Base-by-base conservation (phyloP, 371 early-diverging fungal genomes). In the Fennellomyces sp. region DNA sequence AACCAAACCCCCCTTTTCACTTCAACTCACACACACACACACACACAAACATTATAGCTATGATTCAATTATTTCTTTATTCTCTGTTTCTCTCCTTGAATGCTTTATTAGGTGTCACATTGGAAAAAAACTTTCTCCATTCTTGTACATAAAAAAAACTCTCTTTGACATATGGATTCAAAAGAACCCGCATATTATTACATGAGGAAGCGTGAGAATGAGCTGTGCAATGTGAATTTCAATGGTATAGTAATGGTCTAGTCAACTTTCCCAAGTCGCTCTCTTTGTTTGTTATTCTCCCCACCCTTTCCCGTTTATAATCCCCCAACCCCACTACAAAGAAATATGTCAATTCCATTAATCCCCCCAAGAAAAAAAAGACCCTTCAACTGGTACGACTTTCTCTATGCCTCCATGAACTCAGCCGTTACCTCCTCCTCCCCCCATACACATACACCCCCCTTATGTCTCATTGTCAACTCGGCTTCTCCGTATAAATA, bases 51-150 rank as follows among this genome's bases (percentile, higher is more conserved):
- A 8, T 23, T 45, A 27, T 45, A 45, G 45, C n/a, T 45, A 45
- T 45, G 45, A 45, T 23, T 3, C 21, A 23, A 11, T 23, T 21
- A 23, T 10, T 45, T 45, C n/a, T 23, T 5, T 21, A 23, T 45
- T 45, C n/a, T 45, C 21, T 45, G 17, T n/a, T 19, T 39, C 39
- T 39, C 39, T 19, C 23, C 23, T 10, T 11, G 23, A 45, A 21
- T 45, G 45, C 45, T 45, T 45, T 45, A 45, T 45, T 45, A 45
- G 23, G 45, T 45, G 45, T 45, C 45, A 45, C 45, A 45, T 45
- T 39, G 39, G 17, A 39, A n/a, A n/a, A 39, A 45, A 45, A 45
- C 5, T 21, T 45, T 23, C 11, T 45, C 23, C 45, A 5, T 39
- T 13, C 17, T 39, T 45, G 45, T 45, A 45, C 45, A 45, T 45